Base-by-base conservation (phyloP, 2,329 filamentous ascomycete genomes). In the Pezicula radicicola region DNA sequence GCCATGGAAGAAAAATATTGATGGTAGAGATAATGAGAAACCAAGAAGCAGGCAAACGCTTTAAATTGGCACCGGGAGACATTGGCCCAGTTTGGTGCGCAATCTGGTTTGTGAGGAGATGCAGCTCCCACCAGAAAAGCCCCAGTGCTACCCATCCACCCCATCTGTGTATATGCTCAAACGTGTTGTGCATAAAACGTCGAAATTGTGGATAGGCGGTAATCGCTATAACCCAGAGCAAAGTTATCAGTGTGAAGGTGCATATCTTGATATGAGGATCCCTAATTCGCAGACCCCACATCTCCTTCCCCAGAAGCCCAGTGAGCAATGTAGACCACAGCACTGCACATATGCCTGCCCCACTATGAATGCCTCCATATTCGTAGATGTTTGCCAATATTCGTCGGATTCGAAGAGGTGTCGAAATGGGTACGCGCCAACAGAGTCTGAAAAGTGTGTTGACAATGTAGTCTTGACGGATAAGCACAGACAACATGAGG, bases 131-230 rank as follows among this genome's bases (percentile, higher is more conserved):
- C 68, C 79, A 77, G 55, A 83, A 76, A 16, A 81, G 60, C 10
- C 60, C 69, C 6, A 84, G 63, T 2, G 76, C 68, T 10, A 69
- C 63, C 80, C 80, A 84, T 15, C 79, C 81, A 10, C 69, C 75
- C 60, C 78, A 83, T 48, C 81, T 77, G 64, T 84, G 81, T 28
- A 75, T 72, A 42, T 74, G 63, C 64, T 84, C 81, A 65, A 83
- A 84, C 41, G 71, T 69, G 61, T 85, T 77, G 64, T 84, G 81
- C 46, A 66, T 69, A 51, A 68, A 70, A 50, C 68, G 63, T 6
- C 81, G 77, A 48, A 84, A 68, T 12, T 54, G 61, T 12, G 80
- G 81, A 55, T 78, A 71, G 1, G 81, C 77, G 39, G 76, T 73
- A 40, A 72, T 60, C 46, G 77, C 68, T 41, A 83, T 75, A 25